phyloP scores from a whole-genome alignment of 2,329 filamentous ascomycete species.

The Talaromyces sp. region DNA sequence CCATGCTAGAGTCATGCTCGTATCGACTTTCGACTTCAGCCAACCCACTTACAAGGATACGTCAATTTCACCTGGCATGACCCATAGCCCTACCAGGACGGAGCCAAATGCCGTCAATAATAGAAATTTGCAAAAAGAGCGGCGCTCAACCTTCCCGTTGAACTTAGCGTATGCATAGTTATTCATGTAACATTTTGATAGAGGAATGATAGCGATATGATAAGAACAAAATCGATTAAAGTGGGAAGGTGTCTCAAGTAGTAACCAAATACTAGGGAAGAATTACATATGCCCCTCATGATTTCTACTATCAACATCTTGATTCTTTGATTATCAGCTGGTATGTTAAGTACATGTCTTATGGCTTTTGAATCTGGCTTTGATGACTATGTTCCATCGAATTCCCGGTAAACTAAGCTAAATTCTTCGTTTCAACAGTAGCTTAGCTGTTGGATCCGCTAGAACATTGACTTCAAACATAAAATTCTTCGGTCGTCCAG shows the following conservation, averaged over 20 bases:
- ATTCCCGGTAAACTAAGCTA: not conserved
- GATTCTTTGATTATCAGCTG: not conserved
- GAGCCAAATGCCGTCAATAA: not conserved
- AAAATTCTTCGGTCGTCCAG: conserved; percentile 10
- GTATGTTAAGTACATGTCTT: not conserved
- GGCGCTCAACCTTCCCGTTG: not conserved
- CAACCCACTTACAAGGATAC: not conserved
- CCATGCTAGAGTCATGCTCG: not conserved
- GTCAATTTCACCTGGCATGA: not conserved
- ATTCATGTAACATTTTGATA: conserved; percentile 3
- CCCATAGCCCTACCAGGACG: not conserved
- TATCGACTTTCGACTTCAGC: not conserved
- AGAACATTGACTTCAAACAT: conserved; percentile 13
- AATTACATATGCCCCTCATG: not conserved
- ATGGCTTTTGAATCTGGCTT: not conserved
- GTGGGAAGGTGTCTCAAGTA: not conserved
- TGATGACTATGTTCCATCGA: not conserved
- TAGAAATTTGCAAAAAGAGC: not conserved
- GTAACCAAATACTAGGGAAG: not conserved
- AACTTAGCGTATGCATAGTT: not conserved
- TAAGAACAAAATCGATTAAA: not conserved
- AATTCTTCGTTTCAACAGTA: conserved; percentile 1
- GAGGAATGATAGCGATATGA: not conserved
- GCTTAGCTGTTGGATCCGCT: conserved; percentile 8
- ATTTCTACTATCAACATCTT: not conserved